These are phyloP conservation scores for Penicillium verrucosum DNA, from an alignment of 2,329 filamentous ascomycete genomes.

Conservation along the genomic window DNA sequence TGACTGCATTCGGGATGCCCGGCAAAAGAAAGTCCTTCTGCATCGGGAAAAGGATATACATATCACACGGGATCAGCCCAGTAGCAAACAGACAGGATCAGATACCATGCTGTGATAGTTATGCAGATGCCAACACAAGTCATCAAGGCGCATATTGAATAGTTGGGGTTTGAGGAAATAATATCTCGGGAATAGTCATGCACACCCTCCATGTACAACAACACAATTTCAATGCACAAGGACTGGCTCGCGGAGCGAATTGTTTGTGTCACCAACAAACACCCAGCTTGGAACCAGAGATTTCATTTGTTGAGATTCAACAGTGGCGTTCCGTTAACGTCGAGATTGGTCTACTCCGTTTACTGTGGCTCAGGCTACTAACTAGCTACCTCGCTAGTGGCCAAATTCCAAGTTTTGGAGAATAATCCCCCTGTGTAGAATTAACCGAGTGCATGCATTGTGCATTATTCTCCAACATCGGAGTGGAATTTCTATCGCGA, in stretches of 20 bases:
- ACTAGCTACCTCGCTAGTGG: neutral
- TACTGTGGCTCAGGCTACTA: neutral
- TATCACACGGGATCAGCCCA: neutral
- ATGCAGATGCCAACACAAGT: neutral
- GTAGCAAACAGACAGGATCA: neutral
- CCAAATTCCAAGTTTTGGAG: neutral
- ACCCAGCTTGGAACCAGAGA: neutral
- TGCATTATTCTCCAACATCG: neutral
- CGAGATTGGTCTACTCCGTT: neutral
- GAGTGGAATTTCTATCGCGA: constrained; percentile 5
- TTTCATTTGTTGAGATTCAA: neutral
- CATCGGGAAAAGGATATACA: constrained; percentile 4
- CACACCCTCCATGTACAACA: neutral
- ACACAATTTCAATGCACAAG: neutral
- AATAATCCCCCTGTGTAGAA: neutral
- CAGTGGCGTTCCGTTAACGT: neutral
- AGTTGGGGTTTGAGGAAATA: neutral
- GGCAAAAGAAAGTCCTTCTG: constrained; percentile 5
- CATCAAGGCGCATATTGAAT: neutral
- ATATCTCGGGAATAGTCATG: neutral
- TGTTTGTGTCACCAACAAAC: constrained; percentile 1
- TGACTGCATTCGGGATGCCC: constrained; percentile 17
- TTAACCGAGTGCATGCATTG: neutral
- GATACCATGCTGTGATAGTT: neutral
- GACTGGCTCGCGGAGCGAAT: neutral